phyloP scores from a whole-genome alignment of 2,329 filamentous ascomycete genomes.

The Clarireedia hainanense region DNA sequence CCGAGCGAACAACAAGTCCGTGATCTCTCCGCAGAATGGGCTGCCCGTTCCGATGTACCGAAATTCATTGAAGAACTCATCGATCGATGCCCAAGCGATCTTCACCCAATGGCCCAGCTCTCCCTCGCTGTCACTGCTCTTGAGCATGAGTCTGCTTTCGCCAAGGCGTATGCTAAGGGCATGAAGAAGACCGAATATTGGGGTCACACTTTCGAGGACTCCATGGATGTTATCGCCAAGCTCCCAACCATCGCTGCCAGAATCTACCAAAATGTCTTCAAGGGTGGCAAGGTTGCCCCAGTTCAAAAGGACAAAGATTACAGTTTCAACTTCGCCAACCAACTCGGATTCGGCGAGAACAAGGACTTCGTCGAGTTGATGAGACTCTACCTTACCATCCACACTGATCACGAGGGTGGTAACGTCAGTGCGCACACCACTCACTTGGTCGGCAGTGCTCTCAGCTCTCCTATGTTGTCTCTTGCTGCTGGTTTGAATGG shows the following conservation, averaged over 20 bases:
- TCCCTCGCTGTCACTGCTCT: slow-evolving; percentile 95
- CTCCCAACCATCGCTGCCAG: slow-evolving; percentile 94
- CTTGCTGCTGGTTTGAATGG: slow-evolving; percentile 95
- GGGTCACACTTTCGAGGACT: slow-evolving; percentile 98
- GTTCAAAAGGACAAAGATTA: slow-evolving; percentile 99
- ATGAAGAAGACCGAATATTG: slow-evolving; percentile 99
- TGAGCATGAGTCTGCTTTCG: slow-evolving; percentile 95
- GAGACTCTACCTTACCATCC: slow-evolving; percentile 98
- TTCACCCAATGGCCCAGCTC: slow-evolving; percentile 99
- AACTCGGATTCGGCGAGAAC: slow-evolving; percentile 94
- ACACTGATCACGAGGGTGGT: slow-evolving; percentile 99
- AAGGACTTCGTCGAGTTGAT: slow-evolving; percentile 96
- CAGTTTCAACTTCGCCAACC: slow-evolving; percentile 98
- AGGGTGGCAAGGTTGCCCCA: slow-evolving; percentile 95
- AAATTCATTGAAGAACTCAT: slow-evolving; percentile 99
- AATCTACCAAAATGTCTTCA: slow-evolving; percentile 99
- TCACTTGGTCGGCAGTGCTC: slow-evolving; percentile 90
- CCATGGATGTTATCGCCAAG: slow-evolving; percentile 99
- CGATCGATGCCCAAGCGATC: slow-evolving; percentile 97
- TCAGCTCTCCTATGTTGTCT: slow-evolving; percentile 96
- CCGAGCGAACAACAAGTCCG: slow-evolving; percentile 97
- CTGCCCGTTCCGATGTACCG: slow-evolving; percentile 90
- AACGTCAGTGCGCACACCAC: slow-evolving; percentile 99
- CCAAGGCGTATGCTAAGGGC: slow-evolving; percentile 97
- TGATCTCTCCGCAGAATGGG: slow-evolving; percentile 97